Evolutionary conservation across 2,329 filamentous ascomycete genomes (phyloP), one percentile per base, ranked within the genome.

Genomic region (Alternaria gansuensis): DNA sequence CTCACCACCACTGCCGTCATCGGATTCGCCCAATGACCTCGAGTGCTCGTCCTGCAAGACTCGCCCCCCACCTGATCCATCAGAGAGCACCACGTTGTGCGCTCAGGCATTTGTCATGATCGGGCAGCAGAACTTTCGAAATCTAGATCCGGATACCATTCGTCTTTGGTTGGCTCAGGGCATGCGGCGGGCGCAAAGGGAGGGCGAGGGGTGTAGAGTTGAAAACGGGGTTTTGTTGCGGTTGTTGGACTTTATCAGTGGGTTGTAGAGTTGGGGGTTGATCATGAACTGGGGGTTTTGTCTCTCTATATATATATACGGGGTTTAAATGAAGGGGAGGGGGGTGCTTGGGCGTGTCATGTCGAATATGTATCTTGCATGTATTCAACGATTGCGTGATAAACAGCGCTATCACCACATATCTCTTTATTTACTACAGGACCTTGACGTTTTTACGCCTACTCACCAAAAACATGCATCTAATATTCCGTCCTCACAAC

Each of bases 191-290:
- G 73, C 73, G 43, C 53, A 63, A 51, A 59, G 67, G 21, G 60
- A 66, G 40, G 72, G 74, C 0, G 74, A 77, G 54, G 75, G 75
- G 13, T 77, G 75, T 54, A 62, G 73, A 21, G 74, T 77, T 3
- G 75, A 77, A 54, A 75, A 77, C 63, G 68, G 71, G 7, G 70
- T 67, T 13, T 60, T 77, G 61, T 59, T 74, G 60, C 51, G 70
- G 9, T 60, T 77, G 64, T 60, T 77, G 59, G 74, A 76, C 66
- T 75, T 71, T 56, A 77, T 77, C 17, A 76, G 75, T 65, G 71
- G 72, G 11, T 29, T 70, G 37, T 40, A 24, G 21, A 17, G 17
- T 17, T 17, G 17, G 17, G 2, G 17, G 2, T 17, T 17, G 17
- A 17, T 17, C 17, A 17, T 17, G 17, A 17, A 17, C 17, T 17